phyloP scores from a whole-genome alignment of 2,329 filamentous ascomycete genomes.

The Macrophomina phaseolina region DNA sequence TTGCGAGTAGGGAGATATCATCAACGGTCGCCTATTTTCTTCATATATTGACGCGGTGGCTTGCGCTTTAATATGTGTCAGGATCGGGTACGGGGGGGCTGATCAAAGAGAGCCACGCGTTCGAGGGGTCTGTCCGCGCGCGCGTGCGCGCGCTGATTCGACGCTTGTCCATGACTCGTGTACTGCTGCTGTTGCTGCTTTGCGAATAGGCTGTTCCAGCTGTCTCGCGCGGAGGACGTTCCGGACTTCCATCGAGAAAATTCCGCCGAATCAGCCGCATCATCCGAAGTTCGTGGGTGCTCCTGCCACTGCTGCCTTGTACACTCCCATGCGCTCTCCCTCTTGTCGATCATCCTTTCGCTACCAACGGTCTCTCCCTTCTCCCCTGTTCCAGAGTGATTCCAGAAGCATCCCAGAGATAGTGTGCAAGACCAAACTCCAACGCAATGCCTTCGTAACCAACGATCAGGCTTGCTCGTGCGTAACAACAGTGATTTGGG shows the following conservation, averaged over 20 bases:
- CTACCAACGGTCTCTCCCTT: background rate
- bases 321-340: background rate
- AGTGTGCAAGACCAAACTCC: background rate
- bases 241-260: background rate
- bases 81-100: too few relatives aligned
- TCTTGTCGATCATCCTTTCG: constrained; percentile 1
- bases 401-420: background rate
- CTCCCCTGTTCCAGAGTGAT: background rate
- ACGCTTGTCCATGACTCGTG: constrained; percentile 5
- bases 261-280: background rate
- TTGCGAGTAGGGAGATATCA: background rate
- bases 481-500: background rate
- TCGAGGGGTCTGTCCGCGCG: background rate
- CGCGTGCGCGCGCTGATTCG: background rate
- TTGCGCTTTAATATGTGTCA: constrained; percentile 15
- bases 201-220: too few relatives aligned
- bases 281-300: background rate
- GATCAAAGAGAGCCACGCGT: too few relatives aligned
- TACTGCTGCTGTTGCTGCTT: too few relatives aligned
- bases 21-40: constrained; percentile 1
- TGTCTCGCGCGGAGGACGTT: background rate
- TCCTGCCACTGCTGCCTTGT: background rate
- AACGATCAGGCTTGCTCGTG: background rate
- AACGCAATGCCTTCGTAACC: background rate
- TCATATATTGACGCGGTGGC: background rate